A percentile compares a stretch with the other conserved stretches of the same genome.
These are phyloP conservation scores for Raphanus raphanistrum DNA, from an alignment of 345 rosid species.

Conservation along the genomic window DNA sequence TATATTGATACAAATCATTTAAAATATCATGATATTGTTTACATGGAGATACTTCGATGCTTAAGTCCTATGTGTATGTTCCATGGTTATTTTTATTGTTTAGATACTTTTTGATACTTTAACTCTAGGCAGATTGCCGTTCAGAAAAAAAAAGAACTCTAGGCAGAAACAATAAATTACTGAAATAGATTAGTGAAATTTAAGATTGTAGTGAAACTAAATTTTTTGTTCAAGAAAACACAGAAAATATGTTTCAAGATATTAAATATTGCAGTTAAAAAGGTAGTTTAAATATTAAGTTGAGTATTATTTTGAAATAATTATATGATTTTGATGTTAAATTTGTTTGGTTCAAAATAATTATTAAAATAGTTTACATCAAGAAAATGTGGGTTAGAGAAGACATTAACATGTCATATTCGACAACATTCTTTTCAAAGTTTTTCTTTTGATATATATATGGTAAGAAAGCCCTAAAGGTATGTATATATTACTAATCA, in stretches of 20 bases:
- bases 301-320: neutral
- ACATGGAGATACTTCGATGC: neutral
- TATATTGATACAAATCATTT: neutral
- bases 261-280: too few species aligned
- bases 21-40: neutral
- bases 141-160: neutral
- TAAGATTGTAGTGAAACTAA: neutral
- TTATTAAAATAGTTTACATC: neutral
- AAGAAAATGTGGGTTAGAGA: neutral
- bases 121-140: neutral
- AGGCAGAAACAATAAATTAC: neutral
- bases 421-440: neutral
- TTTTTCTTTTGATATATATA: neutral
- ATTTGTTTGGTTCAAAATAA: neutral
- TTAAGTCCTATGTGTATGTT: neutral
- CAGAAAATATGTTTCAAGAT: neutral
- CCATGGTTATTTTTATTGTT: neutral
- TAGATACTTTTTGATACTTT: neutral
- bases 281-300: neutral
- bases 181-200: neutral
- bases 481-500: neutral
- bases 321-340: neutral
- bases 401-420: neutral
- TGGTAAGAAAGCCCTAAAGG: neutral
- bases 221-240: neutral